Evolutionary conservation across 2,329 filamentous ascomycete species (phyloP).

Genomic region (Fusarium sp.): DNA sequence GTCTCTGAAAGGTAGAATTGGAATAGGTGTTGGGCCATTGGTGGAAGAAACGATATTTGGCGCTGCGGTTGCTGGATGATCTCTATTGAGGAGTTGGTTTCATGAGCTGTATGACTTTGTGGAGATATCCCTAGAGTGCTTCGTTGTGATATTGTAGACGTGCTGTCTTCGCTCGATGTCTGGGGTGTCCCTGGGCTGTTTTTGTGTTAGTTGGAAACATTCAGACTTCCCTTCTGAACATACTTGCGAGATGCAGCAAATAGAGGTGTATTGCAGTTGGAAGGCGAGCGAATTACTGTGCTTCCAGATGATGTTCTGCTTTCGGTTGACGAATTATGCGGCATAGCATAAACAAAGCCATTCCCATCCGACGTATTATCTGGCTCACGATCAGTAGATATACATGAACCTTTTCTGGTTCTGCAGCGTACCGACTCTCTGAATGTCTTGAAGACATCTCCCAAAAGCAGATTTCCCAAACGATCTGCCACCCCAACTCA

Average conservation of each 20-base stretch:
- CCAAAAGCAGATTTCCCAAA: conserved; percentile 30
- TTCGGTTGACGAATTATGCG: not conserved
- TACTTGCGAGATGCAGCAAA: rapidly evolving
- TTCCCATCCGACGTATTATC: not conserved
- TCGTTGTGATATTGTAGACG: not conserved
- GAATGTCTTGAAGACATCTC: conserved; percentile 6
- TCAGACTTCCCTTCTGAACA: not conserved
- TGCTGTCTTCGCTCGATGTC: not conserved
- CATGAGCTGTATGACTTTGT: too few relatives aligned
- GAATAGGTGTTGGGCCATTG: conserved; percentile 22
- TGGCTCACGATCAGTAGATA: not conserved
- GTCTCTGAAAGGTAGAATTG: conserved; percentile 34
- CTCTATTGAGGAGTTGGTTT: not conserved
- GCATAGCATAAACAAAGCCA: conserved; percentile 20
- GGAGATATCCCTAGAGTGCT: too few relatives aligned
- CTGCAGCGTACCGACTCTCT: not conserved
- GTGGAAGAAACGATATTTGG: not conserved
- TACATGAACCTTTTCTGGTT: rapidly evolving
- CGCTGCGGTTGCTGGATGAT: not conserved
- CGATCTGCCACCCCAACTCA: conserved; percentile 28
- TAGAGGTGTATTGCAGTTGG: too few relatives aligned
- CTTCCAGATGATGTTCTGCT: rapidly evolving
- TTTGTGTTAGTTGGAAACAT: not conserved
- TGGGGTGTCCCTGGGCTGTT: not conserved
- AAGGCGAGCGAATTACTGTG: not conserved